Percentiles rank a stretch among this genome's conserved stretches.
Evolutionary conservation across 129 eudicot genomes (phyloP).

Genomic region (Saposhnikovia divaricata): DNA sequence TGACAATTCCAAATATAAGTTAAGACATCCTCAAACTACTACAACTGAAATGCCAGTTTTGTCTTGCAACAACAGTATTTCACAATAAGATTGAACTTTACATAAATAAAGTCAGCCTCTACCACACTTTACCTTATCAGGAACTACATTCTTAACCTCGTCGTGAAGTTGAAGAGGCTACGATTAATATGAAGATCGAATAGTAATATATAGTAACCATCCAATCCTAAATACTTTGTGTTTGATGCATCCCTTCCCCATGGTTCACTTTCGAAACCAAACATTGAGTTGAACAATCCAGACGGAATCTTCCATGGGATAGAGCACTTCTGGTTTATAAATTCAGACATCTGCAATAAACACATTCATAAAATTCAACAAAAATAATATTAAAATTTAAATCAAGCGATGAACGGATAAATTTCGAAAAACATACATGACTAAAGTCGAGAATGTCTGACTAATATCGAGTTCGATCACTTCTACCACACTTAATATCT

Average conservation of each 20-base stretch:
- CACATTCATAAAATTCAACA: not conserved
- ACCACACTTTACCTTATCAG: too few relatives aligned
- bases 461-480: constrained; percentile 73
- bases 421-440: constrained; percentile 31
- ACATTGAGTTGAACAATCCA: constrained; percentile 75
- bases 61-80: too few relatives aligned
- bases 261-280: constrained; percentile 68
- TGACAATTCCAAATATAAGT: too few relatives aligned
- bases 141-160: constrained; percentile 72
- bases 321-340: constrained; percentile 52
- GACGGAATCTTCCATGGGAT: constrained; percentile 75
- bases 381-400: not conserved
- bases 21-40: too few relatives aligned
- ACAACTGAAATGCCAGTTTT: too few relatives aligned
- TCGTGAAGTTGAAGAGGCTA: constrained; percentile 59
- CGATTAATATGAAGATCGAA: constrained; percentile 64
- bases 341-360: constrained; percentile 72
- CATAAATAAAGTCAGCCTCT: too few relatives aligned
- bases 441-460: constrained; percentile 77
- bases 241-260: constrained; percentile 79
- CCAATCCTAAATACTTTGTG: constrained; percentile 64
- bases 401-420: not conserved
- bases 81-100: too few relatives aligned
- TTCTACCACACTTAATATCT: constrained; percentile 90
- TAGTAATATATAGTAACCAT: constrained; percentile 65